phyloP scores from a whole-genome alignment of 2,329 filamentous ascomycete genomes.

The Talaromyces sp. region DNA sequence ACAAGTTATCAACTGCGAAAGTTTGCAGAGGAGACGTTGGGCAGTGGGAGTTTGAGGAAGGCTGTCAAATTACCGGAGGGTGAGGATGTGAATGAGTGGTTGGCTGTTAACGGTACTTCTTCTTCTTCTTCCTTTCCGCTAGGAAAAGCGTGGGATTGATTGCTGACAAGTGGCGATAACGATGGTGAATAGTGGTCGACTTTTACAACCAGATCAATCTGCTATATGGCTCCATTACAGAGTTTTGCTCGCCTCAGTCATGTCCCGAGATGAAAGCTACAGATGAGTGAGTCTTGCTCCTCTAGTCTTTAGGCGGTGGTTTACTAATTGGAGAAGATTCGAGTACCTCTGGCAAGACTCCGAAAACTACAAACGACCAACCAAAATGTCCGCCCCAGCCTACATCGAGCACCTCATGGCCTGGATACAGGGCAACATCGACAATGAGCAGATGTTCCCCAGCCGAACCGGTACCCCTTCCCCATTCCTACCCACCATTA shows the following conservation, averaged over 20 bases:
- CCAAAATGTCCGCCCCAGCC: constrained; percentile 94
- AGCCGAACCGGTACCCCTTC: constrained; percentile 70
- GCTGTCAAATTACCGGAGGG: constrained; percentile 96
- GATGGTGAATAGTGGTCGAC: constrained; percentile 76
- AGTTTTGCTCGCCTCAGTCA: constrained; percentile 95
- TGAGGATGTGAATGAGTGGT: constrained; percentile 96
- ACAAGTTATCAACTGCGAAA: constrained; percentile 92
- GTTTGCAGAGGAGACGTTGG: constrained; percentile 95
- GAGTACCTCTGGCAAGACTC: constrained; percentile 99
- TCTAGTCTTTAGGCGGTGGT: background rate
- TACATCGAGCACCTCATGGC: constrained; percentile 98
- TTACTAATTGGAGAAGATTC: constrained; percentile 58
- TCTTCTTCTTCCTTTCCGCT: background rate
- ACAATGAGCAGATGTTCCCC: constrained; percentile 94
- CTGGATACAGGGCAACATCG: constrained; percentile 93
- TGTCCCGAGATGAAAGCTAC: constrained; percentile 99
- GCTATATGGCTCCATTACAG: constrained; percentile 96
- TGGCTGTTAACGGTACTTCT: constrained; percentile 83
- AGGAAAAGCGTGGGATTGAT: background rate
- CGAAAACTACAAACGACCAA: constrained; percentile 90
- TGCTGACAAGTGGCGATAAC: constrained; percentile 28
- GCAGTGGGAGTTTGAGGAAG: constrained; percentile 90
- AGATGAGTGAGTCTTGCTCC: constrained; percentile 68
- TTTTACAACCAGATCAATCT: constrained; percentile 99
- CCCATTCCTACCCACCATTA: too few species aligned